These are phyloP conservation scores for Penicillium arizonense DNA, from an alignment of 495 filamentous ascomycete genomes.

Conservation along the genomic window DNA sequence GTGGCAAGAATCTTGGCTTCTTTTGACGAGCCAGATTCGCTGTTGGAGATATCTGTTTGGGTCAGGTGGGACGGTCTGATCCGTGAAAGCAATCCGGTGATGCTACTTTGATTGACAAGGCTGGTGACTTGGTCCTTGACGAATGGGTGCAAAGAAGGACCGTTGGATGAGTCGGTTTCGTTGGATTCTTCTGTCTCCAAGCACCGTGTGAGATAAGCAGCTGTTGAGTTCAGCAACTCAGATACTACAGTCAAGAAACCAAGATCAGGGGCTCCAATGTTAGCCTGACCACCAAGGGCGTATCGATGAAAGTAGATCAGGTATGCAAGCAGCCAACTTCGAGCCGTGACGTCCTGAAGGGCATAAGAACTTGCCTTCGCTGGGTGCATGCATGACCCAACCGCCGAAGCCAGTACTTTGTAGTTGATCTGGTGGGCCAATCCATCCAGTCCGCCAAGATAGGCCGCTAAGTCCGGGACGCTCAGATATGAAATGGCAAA, in stretches of 20 bases:
- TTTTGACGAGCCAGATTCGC: slow-evolving; percentile 36
- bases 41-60: slow-evolving; percentile 22
- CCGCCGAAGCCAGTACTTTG: slow-evolving; percentile 49
- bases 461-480: slow-evolving; percentile 41
- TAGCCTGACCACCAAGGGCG: slow-evolving; percentile 41
- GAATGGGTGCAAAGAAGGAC: slow-evolving; percentile 50
- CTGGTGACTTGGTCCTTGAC: slow-evolving; percentile 59
- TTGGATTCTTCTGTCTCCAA: slow-evolving; percentile 51
- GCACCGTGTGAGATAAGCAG: slow-evolving; percentile 53
- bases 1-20: slow-evolving; percentile 77
- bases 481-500: slow-evolving; percentile 57
- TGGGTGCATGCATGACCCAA: slow-evolving; percentile 35
- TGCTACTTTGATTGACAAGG: slow-evolving; percentile 64
- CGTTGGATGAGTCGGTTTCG: slow-evolving; percentile 28
- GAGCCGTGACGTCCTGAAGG: slow-evolving; percentile 32
- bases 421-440: slow-evolving; percentile 53
- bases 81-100: slow-evolving; percentile 56
- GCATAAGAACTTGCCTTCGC: slow-evolving; percentile 20
- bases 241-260: slow-evolving; percentile 67
- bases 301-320: slow-evolving; percentile 71
- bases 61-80: slow-evolving; percentile 30
- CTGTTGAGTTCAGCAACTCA: slow-evolving; percentile 58
- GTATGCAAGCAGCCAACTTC: slow-evolving; percentile 77
- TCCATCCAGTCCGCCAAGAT: slow-evolving; percentile 42
- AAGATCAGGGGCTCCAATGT: slow-evolving; percentile 47